Base-by-base conservation (phyloP, 2,329 filamentous ascomycete species). In the Aspergillus costaricaensis region DNA sequence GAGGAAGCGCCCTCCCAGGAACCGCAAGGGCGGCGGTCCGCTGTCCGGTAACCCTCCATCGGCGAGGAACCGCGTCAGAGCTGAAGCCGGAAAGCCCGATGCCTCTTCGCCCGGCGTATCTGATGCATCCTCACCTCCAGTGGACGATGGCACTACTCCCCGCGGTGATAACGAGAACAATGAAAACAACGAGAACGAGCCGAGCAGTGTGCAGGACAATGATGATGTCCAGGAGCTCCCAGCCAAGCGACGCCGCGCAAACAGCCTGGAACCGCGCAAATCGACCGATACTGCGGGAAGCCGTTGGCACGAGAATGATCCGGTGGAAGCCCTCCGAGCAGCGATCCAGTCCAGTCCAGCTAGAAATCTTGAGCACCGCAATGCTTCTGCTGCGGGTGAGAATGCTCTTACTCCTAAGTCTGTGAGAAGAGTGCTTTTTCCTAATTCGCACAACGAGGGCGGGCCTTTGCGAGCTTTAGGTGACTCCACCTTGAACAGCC, bases 271-370 rank as follows among this genome's bases (percentile, higher is more conserved):
- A 61, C 76, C 78, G 38, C 72, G 73, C 41, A 73, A 63, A 51
- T 76, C 71, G 52, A 70, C 68, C n/a, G 71, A 73, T 58, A 73
- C 63, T 36, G 66, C 68, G n/a, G 67, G 71, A 52, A 67, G 62
- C 52, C 72, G 71, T 56, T 76, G 74, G 74, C 67, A 75, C 53
- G 73, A 77, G 43, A 68, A 76, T 36, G 71, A 77, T 62, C 74
- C 76, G 10, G 72, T 78, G 43, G 80, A 81, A 55, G 81, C 81
- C 8, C 73, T 85, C 47, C 76, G 79, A 61, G 80, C 83, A 61
- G 84, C 84, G 48, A 83, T 87, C 30, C 84, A 87, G 66, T 88
- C 86, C 5, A 88, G 86, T 65, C 86, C 86, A 14, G 82, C 80
- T 23, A 79, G 82, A 21, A 79, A 83, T 59, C 72, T 79, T 58